Percentiles rank a stretch among this genome's conserved stretches.
Evolutionary conservation across 1,139 yeast species (phyloP).

Genomic region (Blastobotrys raffinosifermentans): DNA sequence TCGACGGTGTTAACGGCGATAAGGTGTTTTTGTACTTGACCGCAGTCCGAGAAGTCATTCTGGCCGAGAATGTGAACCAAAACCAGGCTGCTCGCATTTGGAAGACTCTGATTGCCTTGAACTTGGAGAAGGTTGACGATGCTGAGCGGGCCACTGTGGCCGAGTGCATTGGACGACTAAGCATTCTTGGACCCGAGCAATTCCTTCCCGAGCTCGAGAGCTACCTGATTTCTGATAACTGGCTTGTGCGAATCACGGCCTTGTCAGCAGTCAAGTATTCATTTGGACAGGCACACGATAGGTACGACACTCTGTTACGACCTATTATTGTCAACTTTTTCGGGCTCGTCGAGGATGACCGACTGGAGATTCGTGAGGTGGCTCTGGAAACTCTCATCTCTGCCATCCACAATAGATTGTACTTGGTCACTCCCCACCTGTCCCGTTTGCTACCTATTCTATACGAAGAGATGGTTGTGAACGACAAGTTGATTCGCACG

Average conservation of each 20-base stretch:
- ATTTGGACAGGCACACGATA: slow-evolving; percentile 26
- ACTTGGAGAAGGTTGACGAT: slow-evolving; percentile 24
- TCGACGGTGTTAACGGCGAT: slow-evolving; percentile 28
- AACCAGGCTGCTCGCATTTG: slow-evolving; percentile 21
- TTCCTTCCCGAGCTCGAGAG: slow-evolving; percentile 27
- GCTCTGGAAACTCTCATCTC: slow-evolving; percentile 56
- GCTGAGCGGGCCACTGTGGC: slow-evolving; percentile 32
- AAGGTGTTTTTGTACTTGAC: slow-evolving; percentile 32
- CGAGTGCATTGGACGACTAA: slow-evolving; percentile 36
- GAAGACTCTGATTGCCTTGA: slow-evolving; percentile 22
- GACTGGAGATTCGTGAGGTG: slow-evolving; percentile 40
- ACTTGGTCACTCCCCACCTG: slow-evolving; percentile 43
- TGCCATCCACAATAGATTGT: slow-evolving; percentile 55
- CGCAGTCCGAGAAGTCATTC: slow-evolving; percentile 38
- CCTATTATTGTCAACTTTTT: slow-evolving; percentile 37
- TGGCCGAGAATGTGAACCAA: slow-evolving; percentile 9
- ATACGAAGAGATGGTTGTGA: slow-evolving; percentile 51
- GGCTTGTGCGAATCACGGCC: slow-evolving; percentile 26
- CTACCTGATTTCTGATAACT: slow-evolving; percentile 21
- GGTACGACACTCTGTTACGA: slow-evolving; percentile 26
- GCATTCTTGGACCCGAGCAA: slow-evolving; percentile 25
- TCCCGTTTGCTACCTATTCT: slow-evolving; percentile 48
- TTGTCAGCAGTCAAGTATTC: slow-evolving; percentile 36
- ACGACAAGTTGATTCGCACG: slow-evolving; percentile 52
- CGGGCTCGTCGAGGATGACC: slow-evolving; percentile 30